Percentiles rank a stretch among this genome's conserved stretches.
These are phyloP conservation scores for Acanthochlamys bracteata DNA, from an alignment of 106 monocot species.

Conservation along the genomic window DNA sequence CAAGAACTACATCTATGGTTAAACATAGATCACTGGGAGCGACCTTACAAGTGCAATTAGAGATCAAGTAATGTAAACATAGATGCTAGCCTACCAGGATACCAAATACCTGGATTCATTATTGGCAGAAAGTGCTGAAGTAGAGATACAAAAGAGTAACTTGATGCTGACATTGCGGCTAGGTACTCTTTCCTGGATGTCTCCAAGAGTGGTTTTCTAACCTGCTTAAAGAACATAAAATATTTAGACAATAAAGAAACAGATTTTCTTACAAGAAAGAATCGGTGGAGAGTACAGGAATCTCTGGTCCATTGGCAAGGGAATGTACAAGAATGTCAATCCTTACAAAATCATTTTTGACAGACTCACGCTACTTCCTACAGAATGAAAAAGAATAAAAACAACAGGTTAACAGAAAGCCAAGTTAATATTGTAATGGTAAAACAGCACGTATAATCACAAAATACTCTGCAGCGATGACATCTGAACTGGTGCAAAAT, in stretches of 20 bases:
- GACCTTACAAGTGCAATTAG: too few species aligned
- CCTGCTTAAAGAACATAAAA: slow-evolving; percentile 20
- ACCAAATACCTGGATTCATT: slow-evolving; percentile 90
- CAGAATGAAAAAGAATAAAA: neutral
- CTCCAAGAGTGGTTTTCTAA: slow-evolving; percentile 80
- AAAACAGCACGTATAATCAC: too few species aligned
- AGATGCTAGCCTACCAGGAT: too few species aligned
- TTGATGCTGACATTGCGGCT: slow-evolving; percentile 93
- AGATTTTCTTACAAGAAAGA: neutral
- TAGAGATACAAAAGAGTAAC: slow-evolving; percentile 83
- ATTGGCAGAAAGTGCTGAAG: slow-evolving; percentile 95
- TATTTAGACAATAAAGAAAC: neutral
- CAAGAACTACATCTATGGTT: too few species aligned
- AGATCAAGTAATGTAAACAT: too few species aligned
- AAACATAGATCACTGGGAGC: too few species aligned
- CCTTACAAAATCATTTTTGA: slow-evolving; percentile 87
- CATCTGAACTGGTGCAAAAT: too few species aligned
- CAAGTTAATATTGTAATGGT: too few species aligned
- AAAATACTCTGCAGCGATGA: too few species aligned
- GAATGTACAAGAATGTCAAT: slow-evolving; percentile 99
- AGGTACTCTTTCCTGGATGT: slow-evolving; percentile 91
- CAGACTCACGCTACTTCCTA: slow-evolving; percentile 88
- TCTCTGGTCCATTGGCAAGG: slow-evolving; percentile 96
- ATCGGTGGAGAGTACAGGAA: neutral
- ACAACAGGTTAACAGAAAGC: too few species aligned